Percentiles rank a stretch among this genome's conserved stretches.
Evolutionary conservation across 805 yeast species (phyloP).

Genomic region (Saccharomycopsis sp.): DNA sequence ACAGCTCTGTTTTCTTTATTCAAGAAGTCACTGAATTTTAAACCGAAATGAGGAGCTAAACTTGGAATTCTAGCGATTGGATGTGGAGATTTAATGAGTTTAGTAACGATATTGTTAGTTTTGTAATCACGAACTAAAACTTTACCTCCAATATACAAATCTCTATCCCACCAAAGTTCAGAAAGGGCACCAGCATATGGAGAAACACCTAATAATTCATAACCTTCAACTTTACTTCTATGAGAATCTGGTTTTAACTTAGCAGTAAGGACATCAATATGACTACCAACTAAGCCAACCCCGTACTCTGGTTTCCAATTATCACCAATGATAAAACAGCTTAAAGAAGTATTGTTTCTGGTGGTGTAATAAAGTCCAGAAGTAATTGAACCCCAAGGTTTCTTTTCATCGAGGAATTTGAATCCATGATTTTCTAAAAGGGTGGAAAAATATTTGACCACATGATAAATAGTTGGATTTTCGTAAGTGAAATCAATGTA

Average conservation of each 20-base stretch:
- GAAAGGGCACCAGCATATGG: constrained; percentile 69
- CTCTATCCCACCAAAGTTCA: constrained; percentile 73
- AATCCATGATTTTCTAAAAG: constrained; percentile 52
- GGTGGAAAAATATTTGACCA: constrained; percentile 40
- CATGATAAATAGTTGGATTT: constrained; percentile 71
- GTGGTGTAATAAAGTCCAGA: constrained; percentile 56
- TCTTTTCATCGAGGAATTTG: constrained; percentile 52
- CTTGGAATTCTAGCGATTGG: constrained; percentile 78
- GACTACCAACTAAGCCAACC: constrained; percentile 64
- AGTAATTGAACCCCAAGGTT: constrained; percentile 35
- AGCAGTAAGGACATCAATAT: constrained; percentile 62
- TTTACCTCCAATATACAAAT: constrained; percentile 76
- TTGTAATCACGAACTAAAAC: constrained; percentile 31
- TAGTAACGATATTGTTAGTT: constrained; percentile 29
- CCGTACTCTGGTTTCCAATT: constrained; percentile 57
- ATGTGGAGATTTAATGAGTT: constrained; percentile 44
- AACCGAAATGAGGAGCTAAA: constrained; percentile 81
- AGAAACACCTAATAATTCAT: constrained; percentile 70
- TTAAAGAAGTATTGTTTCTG: constrained; percentile 57
- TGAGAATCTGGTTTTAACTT: constrained; percentile 63
- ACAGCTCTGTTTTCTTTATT: constrained; percentile 69
- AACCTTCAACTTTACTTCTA: constrained; percentile 57
- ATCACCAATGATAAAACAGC: constrained; percentile 61
- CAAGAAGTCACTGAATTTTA: constrained; percentile 56
- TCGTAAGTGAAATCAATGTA: constrained; percentile 63